Evolutionary conservation across 2,329 filamentous ascomycete genomes (phyloP).

Genomic region (Trichoderma sp.): DNA sequence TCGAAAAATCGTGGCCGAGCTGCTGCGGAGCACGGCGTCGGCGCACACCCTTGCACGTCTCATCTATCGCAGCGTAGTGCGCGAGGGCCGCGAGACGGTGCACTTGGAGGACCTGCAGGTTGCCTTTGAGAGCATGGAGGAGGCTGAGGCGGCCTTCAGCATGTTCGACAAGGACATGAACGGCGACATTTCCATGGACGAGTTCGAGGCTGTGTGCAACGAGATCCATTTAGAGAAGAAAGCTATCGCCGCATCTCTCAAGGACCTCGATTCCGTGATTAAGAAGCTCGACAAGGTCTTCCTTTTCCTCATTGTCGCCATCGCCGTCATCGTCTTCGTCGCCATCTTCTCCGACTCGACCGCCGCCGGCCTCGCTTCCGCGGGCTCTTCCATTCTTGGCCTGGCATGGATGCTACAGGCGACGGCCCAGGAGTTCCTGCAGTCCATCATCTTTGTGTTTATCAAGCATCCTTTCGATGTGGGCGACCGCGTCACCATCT

Average conservation of each 20-base stretch:
- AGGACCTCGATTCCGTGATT: conserved; percentile 92
- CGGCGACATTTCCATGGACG: conserved; percentile 93
- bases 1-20: conserved; percentile 77
- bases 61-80: conserved; percentile 81
- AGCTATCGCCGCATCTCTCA: conserved; percentile 89
- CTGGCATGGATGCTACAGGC: conserved; percentile 91
- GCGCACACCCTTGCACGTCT: conserved; percentile 85
- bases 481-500: conserved; percentile 87
- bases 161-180: conserved; percentile 98
- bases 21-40: conserved; percentile 71
- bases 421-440: conserved; percentile 91
- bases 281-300: conserved; percentile 87
- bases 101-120: conserved; percentile 74
- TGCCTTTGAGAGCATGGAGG: conserved; percentile 80
- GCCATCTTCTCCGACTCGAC: conserved; percentile 88
- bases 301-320: conserved; percentile 79
- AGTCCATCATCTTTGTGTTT: conserved; percentile 93
- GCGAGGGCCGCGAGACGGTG: conserved; percentile 75
- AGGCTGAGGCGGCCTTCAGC: conserved; percentile 83
- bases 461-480: conserved; percentile 98
- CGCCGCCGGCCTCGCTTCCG: conserved; percentile 86
- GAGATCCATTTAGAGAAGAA: conserved; percentile 95
- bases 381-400: conserved; percentile 83
- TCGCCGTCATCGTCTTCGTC: conserved; percentile 83
- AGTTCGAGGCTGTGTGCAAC: conserved; percentile 88